Evolutionary conservation across 495 filamentous ascomycete species (phyloP).

Genomic region (Trichocladium antarcticum): DNA sequence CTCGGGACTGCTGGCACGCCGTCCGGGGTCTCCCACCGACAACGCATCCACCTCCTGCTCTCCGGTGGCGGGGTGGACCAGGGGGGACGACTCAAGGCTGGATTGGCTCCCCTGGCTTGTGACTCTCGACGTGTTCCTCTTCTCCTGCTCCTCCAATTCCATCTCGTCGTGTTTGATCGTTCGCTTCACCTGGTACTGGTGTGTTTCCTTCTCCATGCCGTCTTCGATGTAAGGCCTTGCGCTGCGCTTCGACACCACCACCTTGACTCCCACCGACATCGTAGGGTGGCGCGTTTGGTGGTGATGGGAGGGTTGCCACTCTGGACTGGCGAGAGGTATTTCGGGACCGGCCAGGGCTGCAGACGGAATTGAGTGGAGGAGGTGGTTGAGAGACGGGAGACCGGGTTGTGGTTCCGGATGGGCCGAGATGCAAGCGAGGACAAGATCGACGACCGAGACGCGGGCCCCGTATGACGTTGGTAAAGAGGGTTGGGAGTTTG

Average conservation of each 20-base stretch:
- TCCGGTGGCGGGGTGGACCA: background rate
- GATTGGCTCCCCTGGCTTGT: constrained; percentile 12
- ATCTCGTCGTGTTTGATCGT: constrained; percentile 5
- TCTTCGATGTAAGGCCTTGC: constrained; percentile 16
- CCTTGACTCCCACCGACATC: constrained; percentile 14
- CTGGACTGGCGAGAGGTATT: background rate
- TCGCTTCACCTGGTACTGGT: constrained; percentile 1
- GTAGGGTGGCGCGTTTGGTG: background rate
- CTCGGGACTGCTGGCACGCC: background rate
- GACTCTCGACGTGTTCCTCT: constrained; percentile 7
- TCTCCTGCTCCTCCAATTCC: background rate
- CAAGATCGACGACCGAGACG: background rate
- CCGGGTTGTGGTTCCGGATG: background rate
- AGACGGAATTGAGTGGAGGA: background rate
- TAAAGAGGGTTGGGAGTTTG: background rate
- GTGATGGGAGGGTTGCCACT: background rate
- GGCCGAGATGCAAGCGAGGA: background rate
- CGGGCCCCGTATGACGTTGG: background rate
- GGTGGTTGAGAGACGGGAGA: background rate
- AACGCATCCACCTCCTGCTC: constrained; percentile 1
- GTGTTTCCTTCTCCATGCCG: constrained; percentile 10
- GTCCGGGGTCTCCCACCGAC: background rate
- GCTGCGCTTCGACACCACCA: constrained; percentile 21
- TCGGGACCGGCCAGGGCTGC: constrained; percentile 1
- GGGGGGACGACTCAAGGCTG: constrained; percentile 15